These are phyloP conservation scores for Exserohilum turcica DNA, from an alignment of 2,329 filamentous ascomycete species.

Conservation along the genomic window DNA sequence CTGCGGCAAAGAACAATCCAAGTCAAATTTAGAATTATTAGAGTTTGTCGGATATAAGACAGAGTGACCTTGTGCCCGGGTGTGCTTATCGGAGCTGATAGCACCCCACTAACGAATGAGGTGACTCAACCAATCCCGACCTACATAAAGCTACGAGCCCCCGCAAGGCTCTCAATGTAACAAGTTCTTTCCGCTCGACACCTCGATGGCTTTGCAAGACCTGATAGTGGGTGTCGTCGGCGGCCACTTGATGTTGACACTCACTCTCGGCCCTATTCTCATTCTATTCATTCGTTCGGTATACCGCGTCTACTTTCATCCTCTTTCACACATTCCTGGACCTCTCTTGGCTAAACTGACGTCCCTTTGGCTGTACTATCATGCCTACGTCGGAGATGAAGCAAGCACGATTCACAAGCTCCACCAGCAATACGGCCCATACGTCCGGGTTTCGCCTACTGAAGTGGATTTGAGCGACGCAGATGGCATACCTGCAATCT, in stretches of 20 bases:
- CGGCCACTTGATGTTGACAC: conserved; percentile 7
- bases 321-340: conserved; percentile 31
- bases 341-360: conserved; percentile 28
- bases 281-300: conserved; percentile 21
- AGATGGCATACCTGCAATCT: conserved; percentile 56
- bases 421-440: conserved; percentile 28
- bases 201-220: conserved; percentile 14
- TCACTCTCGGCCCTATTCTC: conserved; percentile 6
- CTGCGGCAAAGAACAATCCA: neutral
- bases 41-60: neutral
- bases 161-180: neutral
- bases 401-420: conserved; percentile 27
- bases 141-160: conserved; percentile 2
- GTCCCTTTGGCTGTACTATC: conserved; percentile 36
- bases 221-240: conserved; percentile 1
- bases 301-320: conserved; percentile 33
- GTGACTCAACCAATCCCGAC: conserved; percentile 21
- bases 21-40: neutral
- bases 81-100: conserved; percentile 7
- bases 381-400: conserved; percentile 38
- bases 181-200: neutral
- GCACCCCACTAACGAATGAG: conserved; percentile 10
- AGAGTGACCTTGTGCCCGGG: neutral
- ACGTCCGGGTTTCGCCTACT: conserved; percentile 35
- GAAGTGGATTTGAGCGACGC: conserved; percentile 38